A percentile compares a stretch with the other conserved stretches of the same genome.
These are phyloP conservation scores for Tritrichomonas foetus DNA, from an alignment of 208 protist genomes.

Conservation along the genomic window DNA sequence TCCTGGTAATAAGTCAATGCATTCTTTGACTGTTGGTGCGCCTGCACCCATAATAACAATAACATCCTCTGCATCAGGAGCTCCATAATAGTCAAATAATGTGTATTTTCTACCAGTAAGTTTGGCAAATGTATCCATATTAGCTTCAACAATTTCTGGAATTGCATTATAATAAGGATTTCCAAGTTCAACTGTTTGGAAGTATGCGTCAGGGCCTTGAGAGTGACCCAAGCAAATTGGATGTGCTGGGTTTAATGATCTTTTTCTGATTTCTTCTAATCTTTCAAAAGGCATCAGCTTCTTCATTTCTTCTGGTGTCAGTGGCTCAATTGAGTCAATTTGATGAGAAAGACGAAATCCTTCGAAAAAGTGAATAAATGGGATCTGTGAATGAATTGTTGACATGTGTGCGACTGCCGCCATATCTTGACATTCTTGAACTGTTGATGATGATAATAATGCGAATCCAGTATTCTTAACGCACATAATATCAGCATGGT, in stretches of 20 bases:
- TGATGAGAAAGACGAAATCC: slow-evolving; percentile 55
- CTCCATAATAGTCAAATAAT: slow-evolving; percentile 64
- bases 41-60: slow-evolving; percentile 62
- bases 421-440: slow-evolving; percentile 64
- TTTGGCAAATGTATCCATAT: slow-evolving; percentile 53
- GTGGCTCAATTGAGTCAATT: slow-evolving; percentile 4
- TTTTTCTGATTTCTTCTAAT: slow-evolving; percentile 47
- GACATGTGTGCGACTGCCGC: slow-evolving; percentile 62
- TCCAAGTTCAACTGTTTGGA: slow-evolving; percentile 58
- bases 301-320: slow-evolving; percentile 10
- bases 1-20: slow-evolving; percentile 31
- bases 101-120: slow-evolving; percentile 60
- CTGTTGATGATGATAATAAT: slow-evolving; percentile 56
- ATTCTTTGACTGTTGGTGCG: not conserved
- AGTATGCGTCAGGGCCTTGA: slow-evolving; percentile 58
- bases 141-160: slow-evolving; percentile 56
- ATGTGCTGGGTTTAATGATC: slow-evolving; percentile 57
- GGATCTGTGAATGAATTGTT: slow-evolving; percentile 54
- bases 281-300: slow-evolving; percentile 41
- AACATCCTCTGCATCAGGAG: slow-evolving; percentile 58
- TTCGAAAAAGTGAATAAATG: slow-evolving; percentile 57
- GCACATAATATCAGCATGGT: slow-evolving; percentile 67
- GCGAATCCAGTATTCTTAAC: slow-evolving; percentile 55
- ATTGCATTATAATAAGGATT: slow-evolving; percentile 54
- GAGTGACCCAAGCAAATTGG: slow-evolving; percentile 55